phyloP scores from a whole-genome alignment of 257 asterid genomes.

The Solanum dulcamara region DNA sequence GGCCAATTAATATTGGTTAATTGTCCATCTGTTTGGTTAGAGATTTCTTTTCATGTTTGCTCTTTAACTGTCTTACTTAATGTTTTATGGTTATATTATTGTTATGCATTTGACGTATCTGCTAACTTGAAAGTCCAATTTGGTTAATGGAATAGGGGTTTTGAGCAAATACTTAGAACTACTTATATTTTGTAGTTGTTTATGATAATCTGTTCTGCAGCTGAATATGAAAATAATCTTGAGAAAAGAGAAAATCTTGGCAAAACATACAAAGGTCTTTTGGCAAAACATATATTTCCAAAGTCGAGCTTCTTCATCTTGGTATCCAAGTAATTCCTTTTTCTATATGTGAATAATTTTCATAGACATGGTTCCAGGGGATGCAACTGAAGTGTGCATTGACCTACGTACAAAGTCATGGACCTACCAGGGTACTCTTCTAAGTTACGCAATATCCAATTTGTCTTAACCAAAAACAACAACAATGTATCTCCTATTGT shows the following conservation, averaged over 20 bases:
- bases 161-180: background rate
- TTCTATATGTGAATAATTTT: background rate
- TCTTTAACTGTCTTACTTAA: background rate
- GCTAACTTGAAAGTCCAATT: background rate
- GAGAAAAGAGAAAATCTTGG: background rate
- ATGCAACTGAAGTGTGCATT: background rate
- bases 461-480: background rate
- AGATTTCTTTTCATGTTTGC: background rate
- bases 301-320: background rate
- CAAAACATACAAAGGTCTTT: background rate
- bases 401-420: background rate
- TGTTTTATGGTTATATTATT: background rate
- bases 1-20: background rate
- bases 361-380: background rate
- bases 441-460: background rate
- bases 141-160: background rate
- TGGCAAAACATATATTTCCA: background rate
- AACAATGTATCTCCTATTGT: background rate
- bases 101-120: background rate
- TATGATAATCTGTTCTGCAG: background rate
- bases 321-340: background rate
- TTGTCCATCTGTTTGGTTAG: background rate
- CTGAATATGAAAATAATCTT: background rate
- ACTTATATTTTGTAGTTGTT: background rate
- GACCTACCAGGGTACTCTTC: background rate